Evolutionary conservation across 805 yeast genomes (phyloP), one percentile per base, ranked within the genome.

Genomic region (Yamadazyma nakazawae): DNA sequence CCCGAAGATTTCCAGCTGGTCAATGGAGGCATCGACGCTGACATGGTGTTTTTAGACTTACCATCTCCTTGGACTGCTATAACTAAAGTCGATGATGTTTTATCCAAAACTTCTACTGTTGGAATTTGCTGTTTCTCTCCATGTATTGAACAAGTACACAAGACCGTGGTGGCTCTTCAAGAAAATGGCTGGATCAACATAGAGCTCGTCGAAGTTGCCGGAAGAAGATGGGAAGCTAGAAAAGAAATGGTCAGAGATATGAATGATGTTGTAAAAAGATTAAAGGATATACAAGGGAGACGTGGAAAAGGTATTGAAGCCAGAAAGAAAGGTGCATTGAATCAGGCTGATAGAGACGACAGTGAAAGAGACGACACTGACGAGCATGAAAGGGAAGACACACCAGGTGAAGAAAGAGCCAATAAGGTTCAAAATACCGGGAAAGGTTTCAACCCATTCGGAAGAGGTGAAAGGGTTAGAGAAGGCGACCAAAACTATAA

Each of bases 11-110:
- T 64, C 42, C 49, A 47, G 18, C 42, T 40, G 40, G 24, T 37
- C 12, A 48, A 57, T 26, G 63, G 62, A 1, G 57, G 56, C 0
- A 54, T 85, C n/a, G 66, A 76, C 35, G 96, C 90, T 0, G 84
- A 84, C 47, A 82, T 84, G 2, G 80, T 94, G 0, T 94, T 94
- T 59, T 74, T 94, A 52, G 99, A 94, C 62, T 75, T 94, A 40
- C 99, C 99, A 3, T 83, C 96, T 5, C 99, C 99, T 8, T 92
- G 98, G 97, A 82, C 81, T 32, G 99, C 99, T 5, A 85, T 94
- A 44, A 88, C 89, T 6, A 84, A 85, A 64, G 67, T 92, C 39
- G 67, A 73, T 11, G 55, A 59, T 28, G 95, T 86, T 1, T 75
- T 87, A 13, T 68, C 85, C 8, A 63, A 68, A 8, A 67, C 67